Percentiles rank a stretch among this genome's conserved stretches.
Conservation (phyloP, 1,284 basidiomycete species). For the Sphaerobolus stellatus region DNA sequence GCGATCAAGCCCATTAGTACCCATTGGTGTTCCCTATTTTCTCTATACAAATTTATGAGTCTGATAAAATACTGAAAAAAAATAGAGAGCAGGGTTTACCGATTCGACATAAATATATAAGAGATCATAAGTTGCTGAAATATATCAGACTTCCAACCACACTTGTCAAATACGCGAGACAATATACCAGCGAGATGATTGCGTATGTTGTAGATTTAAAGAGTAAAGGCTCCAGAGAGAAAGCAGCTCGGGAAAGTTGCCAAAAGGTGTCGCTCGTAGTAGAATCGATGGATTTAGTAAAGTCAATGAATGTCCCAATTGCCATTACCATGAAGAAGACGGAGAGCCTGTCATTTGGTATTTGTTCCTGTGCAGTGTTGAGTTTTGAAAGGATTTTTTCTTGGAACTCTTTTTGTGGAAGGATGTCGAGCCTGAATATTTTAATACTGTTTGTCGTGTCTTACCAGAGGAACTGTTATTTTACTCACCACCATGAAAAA, state of each 20-base stretch:
- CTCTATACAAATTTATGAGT: constrained; percentile 3
- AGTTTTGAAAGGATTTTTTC: not conserved
- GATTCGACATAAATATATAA: constrained; percentile 45
- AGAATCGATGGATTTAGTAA: constrained; percentile 29
- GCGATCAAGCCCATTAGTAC: constrained; percentile 44
- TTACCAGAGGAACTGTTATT: too few relatives aligned
- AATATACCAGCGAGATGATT: constrained; percentile 45
- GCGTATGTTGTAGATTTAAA: constrained; percentile 45
- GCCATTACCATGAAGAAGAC: constrained; percentile 51
- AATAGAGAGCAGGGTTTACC: too few relatives aligned
- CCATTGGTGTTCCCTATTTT: constrained; percentile 47
- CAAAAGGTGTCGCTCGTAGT: constrained; percentile 40
- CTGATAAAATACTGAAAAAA: not conserved
- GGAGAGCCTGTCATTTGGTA: constrained; percentile 48
- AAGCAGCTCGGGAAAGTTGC: constrained; percentile 44
- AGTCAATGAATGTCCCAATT: constrained; percentile 41
- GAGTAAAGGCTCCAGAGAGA: constrained; percentile 45
- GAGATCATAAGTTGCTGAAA: constrained; percentile 33
- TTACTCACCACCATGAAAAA: constrained; percentile 10
- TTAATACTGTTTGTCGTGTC: too few relatives aligned
- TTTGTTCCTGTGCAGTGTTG: constrained; percentile 29
- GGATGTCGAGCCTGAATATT: constrained; percentile 34
- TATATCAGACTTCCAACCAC: not conserved
- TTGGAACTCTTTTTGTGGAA: constrained; percentile 17
- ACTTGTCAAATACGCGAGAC: not conserved